A percentile compares a stretch with the other conserved stretches of the same genome.
Evolutionary conservation across 768 basidiomycete species (phyloP).

Genomic region (Pluteus cervinus): DNA sequence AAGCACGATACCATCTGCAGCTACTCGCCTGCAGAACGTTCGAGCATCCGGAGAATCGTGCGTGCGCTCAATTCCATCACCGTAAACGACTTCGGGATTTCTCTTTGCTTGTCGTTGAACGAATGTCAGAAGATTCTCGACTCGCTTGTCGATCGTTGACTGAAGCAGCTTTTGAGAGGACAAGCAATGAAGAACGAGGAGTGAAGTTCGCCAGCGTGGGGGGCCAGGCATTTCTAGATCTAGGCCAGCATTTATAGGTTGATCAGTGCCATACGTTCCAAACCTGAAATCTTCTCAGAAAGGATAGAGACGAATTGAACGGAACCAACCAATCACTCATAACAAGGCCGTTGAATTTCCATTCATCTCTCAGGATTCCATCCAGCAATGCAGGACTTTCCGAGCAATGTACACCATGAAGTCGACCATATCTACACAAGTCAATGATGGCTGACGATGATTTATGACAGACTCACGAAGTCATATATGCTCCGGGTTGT

Average conservation of each 20-base stretch:
- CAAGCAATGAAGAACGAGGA: constrained; percentile 30
- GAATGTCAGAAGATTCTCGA: constrained; percentile 43
- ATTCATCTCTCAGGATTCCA: constrained; percentile 65
- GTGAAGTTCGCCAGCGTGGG: constrained; percentile 57
- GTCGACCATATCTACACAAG: constrained; percentile 54
- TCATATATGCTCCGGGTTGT: constrained; percentile 63
- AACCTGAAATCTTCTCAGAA: constrained; percentile 35
- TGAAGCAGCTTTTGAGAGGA: constrained; percentile 41
- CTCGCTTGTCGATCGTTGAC: constrained; percentile 43
- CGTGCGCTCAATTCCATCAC: constrained; percentile 53
- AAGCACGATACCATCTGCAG: constrained; percentile 58
- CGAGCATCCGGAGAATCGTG: constrained; percentile 47
- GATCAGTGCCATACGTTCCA: constrained; percentile 67
- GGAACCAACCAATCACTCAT: constrained; percentile 71
- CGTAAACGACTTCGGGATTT: constrained; percentile 57
- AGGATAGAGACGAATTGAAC: not conserved
- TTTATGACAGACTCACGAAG: constrained; percentile 34
- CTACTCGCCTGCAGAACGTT: constrained; percentile 48
- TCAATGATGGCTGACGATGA: not conserved
- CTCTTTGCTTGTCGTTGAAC: constrained; percentile 50
- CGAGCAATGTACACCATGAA: constrained; percentile 66
- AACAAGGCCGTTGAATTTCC: constrained; percentile 63
- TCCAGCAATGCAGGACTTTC: constrained; percentile 59
- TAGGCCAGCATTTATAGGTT: constrained; percentile 64
- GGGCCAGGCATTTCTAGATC: constrained; percentile 78